These are phyloP conservation scores for Taxawa tesnikishii DNA, from an alignment of 2,329 filamentous ascomycete genomes.

Conservation along the genomic window DNA sequence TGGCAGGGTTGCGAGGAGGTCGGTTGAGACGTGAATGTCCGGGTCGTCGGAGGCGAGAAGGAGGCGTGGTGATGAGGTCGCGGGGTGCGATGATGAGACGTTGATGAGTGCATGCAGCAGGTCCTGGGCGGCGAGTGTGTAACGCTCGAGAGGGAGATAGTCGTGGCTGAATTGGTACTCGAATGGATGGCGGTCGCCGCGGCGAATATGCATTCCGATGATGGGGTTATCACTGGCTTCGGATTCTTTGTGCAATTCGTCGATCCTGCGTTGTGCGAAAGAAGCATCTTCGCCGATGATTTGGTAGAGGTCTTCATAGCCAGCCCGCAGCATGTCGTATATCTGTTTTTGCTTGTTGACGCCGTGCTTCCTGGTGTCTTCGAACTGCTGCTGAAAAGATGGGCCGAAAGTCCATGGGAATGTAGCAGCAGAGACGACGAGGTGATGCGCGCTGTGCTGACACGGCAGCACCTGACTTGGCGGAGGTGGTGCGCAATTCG, in stretches of 20 bases:
- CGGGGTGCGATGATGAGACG: conserved; percentile 4
- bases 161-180: conserved; percentile 70
- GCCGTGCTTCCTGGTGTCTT: conserved; percentile 24
- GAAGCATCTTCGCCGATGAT: conserved; percentile 51
- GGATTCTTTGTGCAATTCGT: conserved; percentile 39
- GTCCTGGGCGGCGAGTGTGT: conserved; percentile 46
- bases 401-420: conserved; percentile 51
- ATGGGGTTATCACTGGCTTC: conserved; percentile 38
- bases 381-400: conserved; percentile 41
- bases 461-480: conserved; percentile 67
- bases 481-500: conserved; percentile 59
- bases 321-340: conserved; percentile 54
- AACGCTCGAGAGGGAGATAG: conserved; percentile 64
- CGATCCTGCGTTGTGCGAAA: conserved; percentile 50
- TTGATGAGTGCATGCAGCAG: not conserved
- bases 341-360: conserved; percentile 39
- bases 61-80: conserved; percentile 24
- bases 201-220: conserved; percentile 67
- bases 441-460: conserved; percentile 60
- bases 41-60: conserved; percentile 75
- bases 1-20: conserved; percentile 38
- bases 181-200: conserved; percentile 64
- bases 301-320: conserved; percentile 64
- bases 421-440: conserved; percentile 62
- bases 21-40: conserved; percentile 53